Evolutionary conservation across 805 yeast species (phyloP), one percentile per base, ranked within the genome.

Genomic region (Myxozyma melibiosi): DNA sequence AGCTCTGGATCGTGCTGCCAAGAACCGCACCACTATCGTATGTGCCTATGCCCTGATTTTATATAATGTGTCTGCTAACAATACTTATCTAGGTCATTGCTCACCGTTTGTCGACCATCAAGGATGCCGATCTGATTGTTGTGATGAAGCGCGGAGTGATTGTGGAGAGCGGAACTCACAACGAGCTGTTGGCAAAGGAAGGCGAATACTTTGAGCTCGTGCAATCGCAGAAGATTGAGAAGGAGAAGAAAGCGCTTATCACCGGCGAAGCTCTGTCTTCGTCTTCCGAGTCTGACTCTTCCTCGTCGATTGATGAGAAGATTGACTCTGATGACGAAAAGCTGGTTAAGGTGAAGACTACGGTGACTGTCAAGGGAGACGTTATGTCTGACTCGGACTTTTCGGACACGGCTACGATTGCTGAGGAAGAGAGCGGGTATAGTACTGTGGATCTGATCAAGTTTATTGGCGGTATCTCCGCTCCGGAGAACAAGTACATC

Each of bases 41-140:
- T 72, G 96, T 96, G 22, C 72, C 87, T 45, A 51, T 72, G 71
- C 16, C 66, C 65, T 1, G 82, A 82, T 60, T 78, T 83, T 33
- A 57, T 71, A 66, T 78, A 43, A 48, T 58, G 2, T 67, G 69
- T 24, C 76, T 3, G 16, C 78, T 9, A 78, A 74, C 53, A 78
- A 76, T 53, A 78, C 62, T 28, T 13, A 14, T 14, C 74, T 71
- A 61, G 68, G 66, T 91, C 46, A 89, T 91, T 65, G 97, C 97
- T 0, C 98, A 91, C 70, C 78, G 97, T 64, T 77, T 91, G 53
- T 84, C 94, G 14, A 91, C 98, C 0, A 91, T 91, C 58, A 83
- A 84, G 64, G 82, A 82, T 62, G 83, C 86, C 51, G 80, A 80
- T 55, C 67, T 82, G 58, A 76, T 83, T 25, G 77, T 82, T 38